Evolutionary conservation across 805 yeast genomes (phyloP).

Genomic region (Metschnikowia noctiluminum): DNA sequence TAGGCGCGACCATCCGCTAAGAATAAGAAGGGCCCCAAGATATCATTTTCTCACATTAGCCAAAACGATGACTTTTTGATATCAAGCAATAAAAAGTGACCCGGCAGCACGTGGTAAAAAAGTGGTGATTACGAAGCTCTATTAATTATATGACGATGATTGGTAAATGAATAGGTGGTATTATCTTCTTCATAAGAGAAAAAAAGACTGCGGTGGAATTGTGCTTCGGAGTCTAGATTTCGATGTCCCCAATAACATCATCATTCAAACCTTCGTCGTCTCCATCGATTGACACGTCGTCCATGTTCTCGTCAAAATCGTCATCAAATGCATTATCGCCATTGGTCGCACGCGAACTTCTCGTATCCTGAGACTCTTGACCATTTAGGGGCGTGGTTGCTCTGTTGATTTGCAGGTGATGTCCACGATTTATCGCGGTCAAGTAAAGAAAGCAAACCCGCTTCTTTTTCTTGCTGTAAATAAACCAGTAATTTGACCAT

Average conservation of each 20-base stretch:
- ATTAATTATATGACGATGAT: too few relatives aligned
- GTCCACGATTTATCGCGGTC: conserved; percentile 44
- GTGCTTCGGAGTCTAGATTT: conserved; percentile 19
- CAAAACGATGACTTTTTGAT: too few relatives aligned
- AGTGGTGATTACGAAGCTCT: too few relatives aligned
- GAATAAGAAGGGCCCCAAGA: too few relatives aligned
- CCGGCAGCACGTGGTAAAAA: too few relatives aligned
- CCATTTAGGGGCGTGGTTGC: conserved; percentile 16
- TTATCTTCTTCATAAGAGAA: background rate
- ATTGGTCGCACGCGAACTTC: conserved; percentile 4
- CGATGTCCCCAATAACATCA: conserved; percentile 39
- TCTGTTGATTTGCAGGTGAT: conserved; percentile 25
- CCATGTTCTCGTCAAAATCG: conserved; percentile 18
- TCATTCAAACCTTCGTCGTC: conserved; percentile 20
- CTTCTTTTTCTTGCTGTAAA: conserved; percentile 86
- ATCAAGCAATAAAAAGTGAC: too few relatives aligned
- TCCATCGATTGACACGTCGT: conserved; percentile 15
- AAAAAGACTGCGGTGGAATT: too few relatives aligned
- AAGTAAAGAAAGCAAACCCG: conserved; percentile 85
- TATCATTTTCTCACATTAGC: too few relatives aligned
- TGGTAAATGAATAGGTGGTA: background rate
- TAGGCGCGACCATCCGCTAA: too few relatives aligned
- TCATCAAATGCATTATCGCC: conserved; percentile 9
- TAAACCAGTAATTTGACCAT: conserved; percentile 88
- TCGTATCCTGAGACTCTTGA: conserved; percentile 23